Evolutionary conservation across 2,329 filamentous ascomycete species (phyloP).

Genomic region (Beauveria varroae): DNA sequence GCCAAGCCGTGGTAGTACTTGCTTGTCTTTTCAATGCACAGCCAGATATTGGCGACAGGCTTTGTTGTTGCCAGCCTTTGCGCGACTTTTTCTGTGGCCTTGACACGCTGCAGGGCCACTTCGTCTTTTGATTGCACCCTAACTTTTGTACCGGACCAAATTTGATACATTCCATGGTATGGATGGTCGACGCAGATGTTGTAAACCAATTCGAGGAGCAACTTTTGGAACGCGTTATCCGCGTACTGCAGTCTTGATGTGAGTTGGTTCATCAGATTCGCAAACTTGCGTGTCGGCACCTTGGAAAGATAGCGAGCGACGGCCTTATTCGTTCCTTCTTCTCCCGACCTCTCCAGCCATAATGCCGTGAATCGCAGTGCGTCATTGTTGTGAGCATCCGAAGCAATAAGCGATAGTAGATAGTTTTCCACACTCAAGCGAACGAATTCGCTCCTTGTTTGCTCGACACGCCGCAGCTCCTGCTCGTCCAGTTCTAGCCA

Average conservation of each 20-base stretch:
- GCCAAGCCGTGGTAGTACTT: conserved; percentile 58
- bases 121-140: conserved; percentile 66
- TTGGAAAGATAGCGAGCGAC: conserved; percentile 61
- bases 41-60: conserved; percentile 52
- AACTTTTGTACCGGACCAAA: conserved; percentile 73
- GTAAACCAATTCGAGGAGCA: conserved; percentile 66
- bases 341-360: conserved; percentile 84
- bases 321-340: conserved; percentile 66
- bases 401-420: conserved; percentile 73
- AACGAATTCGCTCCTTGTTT: conserved; percentile 75
- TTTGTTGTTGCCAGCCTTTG: conserved; percentile 49
- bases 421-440: conserved; percentile 89
- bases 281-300: conserved; percentile 89
- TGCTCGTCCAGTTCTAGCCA: conserved; percentile 89
- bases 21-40: conserved; percentile 66
- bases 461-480: conserved; percentile 72
- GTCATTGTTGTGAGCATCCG: conserved; percentile 83
- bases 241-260: conserved; percentile 81
- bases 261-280: conserved; percentile 87
- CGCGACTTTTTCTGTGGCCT: conserved; percentile 63
- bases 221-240: conserved; percentile 63
- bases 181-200: conserved; percentile 89
- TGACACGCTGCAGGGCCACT: conserved; percentile 63
- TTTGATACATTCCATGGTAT: conserved; percentile 94
- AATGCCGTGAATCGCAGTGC: conserved; percentile 86